A percentile compares a stretch with the other conserved stretches of the same genome.
phyloP scores from a whole-genome alignment of 768 basidiomycete species.

The Tricholoma sp. region DNA sequence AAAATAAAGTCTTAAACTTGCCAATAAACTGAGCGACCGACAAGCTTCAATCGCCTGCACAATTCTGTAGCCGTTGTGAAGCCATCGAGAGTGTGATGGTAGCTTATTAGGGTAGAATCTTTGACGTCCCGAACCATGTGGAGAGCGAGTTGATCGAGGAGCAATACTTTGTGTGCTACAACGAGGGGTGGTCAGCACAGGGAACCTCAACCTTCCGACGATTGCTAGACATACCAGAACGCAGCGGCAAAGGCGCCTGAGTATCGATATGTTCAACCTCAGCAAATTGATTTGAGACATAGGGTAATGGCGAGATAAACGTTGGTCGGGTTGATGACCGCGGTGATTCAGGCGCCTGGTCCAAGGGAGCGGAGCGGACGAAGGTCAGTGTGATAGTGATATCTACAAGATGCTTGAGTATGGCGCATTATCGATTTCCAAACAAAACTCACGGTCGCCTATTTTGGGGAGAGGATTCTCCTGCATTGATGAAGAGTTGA shows the following conservation, averaged over 20 bases:
- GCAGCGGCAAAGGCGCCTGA: slow-evolving; percentile 39
- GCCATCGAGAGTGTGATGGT: slow-evolving; percentile 31
- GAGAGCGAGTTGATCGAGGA: slow-evolving; percentile 46
- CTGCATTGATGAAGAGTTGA: background rate
- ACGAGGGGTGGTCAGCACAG: background rate
- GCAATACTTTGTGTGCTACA: slow-evolving; percentile 28
- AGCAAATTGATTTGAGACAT: background rate
- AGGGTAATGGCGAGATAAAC: background rate
- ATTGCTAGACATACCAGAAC: slow-evolving; percentile 24
- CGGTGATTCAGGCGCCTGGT: slow-evolving; percentile 7
- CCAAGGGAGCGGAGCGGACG: slow-evolving; percentile 29
- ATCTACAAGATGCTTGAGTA: slow-evolving; percentile 14
- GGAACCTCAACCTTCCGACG: background rate
- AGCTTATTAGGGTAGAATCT: slow-evolving; percentile 38
- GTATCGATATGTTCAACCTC: slow-evolving; percentile 43
- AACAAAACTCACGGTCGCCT: background rate
- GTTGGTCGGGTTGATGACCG: slow-evolving; percentile 11
- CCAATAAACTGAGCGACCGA: slow-evolving; percentile 43
- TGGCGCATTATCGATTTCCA: too few species aligned
- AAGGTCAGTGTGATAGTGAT: slow-evolving; percentile 37
- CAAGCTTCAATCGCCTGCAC: slow-evolving; percentile 29
- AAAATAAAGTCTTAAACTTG: slow-evolving; percentile 5
- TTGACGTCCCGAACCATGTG: slow-evolving; percentile 44
- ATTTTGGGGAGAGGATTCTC: background rate
- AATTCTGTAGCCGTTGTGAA: slow-evolving; percentile 30